Base-by-base conservation (phyloP, 805 yeast species). In the Komagataella pseudopastoris region DNA sequence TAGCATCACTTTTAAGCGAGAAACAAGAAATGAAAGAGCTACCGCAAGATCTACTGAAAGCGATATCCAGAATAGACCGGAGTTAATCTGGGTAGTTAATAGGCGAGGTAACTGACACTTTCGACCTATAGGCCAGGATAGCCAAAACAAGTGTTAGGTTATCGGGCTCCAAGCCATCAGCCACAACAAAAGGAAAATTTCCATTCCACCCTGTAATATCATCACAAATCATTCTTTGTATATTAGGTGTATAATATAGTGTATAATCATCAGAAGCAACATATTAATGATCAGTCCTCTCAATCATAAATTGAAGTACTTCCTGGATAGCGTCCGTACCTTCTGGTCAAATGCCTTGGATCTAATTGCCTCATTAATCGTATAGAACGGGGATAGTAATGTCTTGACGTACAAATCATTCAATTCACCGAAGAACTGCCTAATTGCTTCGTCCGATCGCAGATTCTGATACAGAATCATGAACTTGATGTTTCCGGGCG, bases 341-440 rank as follows among this genome's bases (percentile, higher is more conserved):
- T 81, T 78, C 52, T 78, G 64, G 66, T 91, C 96, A 63, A 91
- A 91, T 16, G 75, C 79, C 0, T 83, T 79, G 48, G 86, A 81
- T 36, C 76, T 72, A 22, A 93, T 86, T 2, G 88, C 82, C 55
- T 83, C 85, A 60, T 87, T 85, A 45, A 80, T 76, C 48, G 76
- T 71, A 63, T 90, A 91, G 62, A 93, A 93, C 1, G 99, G 98
- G 56, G 83, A 86, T 71, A 91, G 71, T 48, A 87, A 63, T 7
- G 89, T 80, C 68, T 90, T 91, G 20, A 87, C 88, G 59, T 91
- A 93, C 49, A 91, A 69, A 58, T 91, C 98, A 66, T 89, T 87
- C 6, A 86, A 75, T 55, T 90, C 98, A 46, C 75, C 73, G 63
- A 90, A 87, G 62, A 93, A 90, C 62, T 85, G 91, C 56, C 83